Conservation (phyloP, 768 basidiomycete species). For the Psilocybe azurescens region DNA sequence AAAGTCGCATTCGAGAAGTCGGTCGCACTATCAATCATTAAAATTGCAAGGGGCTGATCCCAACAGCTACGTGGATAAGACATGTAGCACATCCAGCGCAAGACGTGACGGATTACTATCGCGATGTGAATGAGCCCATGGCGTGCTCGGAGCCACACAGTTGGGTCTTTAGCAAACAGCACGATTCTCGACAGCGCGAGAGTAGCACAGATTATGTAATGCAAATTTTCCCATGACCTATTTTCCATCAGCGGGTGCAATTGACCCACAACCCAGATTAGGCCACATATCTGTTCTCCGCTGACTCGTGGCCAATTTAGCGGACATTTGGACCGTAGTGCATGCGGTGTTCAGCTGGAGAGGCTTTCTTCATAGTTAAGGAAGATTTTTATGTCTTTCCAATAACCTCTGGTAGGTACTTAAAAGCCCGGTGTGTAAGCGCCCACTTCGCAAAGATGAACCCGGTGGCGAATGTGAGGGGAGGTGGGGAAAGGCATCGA, state of each 20-base stretch:
- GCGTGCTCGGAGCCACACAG: not conserved
- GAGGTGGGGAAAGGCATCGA: too few species aligned
- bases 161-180: not conserved
- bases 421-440: too few species aligned
- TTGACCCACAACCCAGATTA: not conserved
- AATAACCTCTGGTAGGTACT: too few species aligned
- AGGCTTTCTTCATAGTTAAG: too few species aligned
- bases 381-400: too few species aligned
- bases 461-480: too few species aligned
- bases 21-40: too few species aligned
- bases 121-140: too few species aligned
- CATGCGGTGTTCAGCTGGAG: not conserved
- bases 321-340: not conserved
- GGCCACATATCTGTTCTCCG: not conserved
- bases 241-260: not conserved
- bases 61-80: not conserved
- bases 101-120: too few species aligned
- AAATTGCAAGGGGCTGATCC: too few species aligned
- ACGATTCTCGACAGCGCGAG: not conserved
- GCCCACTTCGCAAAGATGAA: too few species aligned
- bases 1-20: too few species aligned
- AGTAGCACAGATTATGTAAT: not conserved
- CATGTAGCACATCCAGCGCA: not conserved
- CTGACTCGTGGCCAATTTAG: not conserved
- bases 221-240: not conserved